Conservation (phyloP, 2,329 filamentous ascomycete species). For the Aspergillus pseudoviridinutans region DNA sequence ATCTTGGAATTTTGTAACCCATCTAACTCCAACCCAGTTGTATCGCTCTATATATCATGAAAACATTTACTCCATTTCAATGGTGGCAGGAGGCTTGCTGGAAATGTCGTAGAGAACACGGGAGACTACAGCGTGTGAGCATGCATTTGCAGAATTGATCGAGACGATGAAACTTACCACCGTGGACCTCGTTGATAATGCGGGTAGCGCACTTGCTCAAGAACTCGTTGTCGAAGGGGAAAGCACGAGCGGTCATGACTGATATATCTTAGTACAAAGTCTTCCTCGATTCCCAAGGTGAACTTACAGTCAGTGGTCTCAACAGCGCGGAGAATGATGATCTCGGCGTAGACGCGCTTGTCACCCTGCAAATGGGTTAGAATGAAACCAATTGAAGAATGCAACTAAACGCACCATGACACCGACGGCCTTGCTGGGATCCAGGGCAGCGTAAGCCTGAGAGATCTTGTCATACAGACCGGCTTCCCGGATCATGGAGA, state of each 20-base stretch:
- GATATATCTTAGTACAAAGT: neutral
- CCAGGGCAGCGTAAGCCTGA: slow-evolving; percentile 66
- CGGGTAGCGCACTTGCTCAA: slow-evolving; percentile 61
- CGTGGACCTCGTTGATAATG: slow-evolving; percentile 73
- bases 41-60: neutral
- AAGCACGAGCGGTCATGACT: slow-evolving; percentile 71
- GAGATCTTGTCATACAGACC: slow-evolving; percentile 55
- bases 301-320: slow-evolving; percentile 53
- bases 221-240: slow-evolving; percentile 61
- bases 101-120: slow-evolving; percentile 44
- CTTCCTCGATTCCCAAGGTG: neutral
- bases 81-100: slow-evolving; percentile 67
- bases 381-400: slow-evolving; percentile 50
- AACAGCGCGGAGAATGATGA: slow-evolving; percentile 60
- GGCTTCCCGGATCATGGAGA: slow-evolving; percentile 42
- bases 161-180: slow-evolving; percentile 47
- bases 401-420: slow-evolving; percentile 58
- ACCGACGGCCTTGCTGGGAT: slow-evolving; percentile 60
- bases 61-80: slow-evolving; percentile 64
- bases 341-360: slow-evolving; percentile 61
- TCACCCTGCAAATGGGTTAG: slow-evolving; percentile 48
- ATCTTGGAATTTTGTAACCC: neutral
- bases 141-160: slow-evolving; percentile 7
- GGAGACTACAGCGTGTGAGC: slow-evolving; percentile 10
- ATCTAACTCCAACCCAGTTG: neutral